Base-by-base conservation (phyloP, 176 grass and related monocot species). In the Tillandsia fasciculata region DNA sequence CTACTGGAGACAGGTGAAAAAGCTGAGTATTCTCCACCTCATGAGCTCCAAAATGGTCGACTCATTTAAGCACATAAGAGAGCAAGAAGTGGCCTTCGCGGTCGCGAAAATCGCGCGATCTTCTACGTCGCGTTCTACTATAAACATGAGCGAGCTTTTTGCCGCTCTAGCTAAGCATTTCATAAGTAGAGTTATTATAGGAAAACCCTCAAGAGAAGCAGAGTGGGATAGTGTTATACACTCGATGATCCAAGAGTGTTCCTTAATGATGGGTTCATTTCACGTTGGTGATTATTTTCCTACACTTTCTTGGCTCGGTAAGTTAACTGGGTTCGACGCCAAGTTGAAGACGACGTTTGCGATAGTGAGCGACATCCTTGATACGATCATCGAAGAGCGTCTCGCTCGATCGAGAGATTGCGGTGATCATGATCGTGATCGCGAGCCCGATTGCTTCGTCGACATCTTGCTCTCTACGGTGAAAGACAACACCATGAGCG, bases 211-310 rank as follows among this genome's bases (percentile, higher is more conserved):
- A 9, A 63, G 18, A 33, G 15, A 14, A 11, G 26, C 48, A 5
- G 1, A 7, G 5, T 63, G 70, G 70, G 53, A 11, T 0, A 17
- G 20, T 1, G 22, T 12, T 15, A 12, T 72, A 8, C 53, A 49
- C 2, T 3, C 23, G 7, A 23, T 72, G 5, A 61, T 72, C 26
- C 53, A 33, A 3, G 70, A 72, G 1, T 10, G 8, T 33, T 72
- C 70, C 8, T 0, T 0, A 2, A 42, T 52, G 53, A 9, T 63
- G 29, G 70, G 70, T 2, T 2, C 12, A 8, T 24, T 72, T 54
- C 33, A 63, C 26, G 28, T 63, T 1, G 15, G 29, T 3, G 70
- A 73, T 53, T 73, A 28, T n/a, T 73, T 73, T 17, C 70, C 54
- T 2, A 3, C 15, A 6, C 28, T 50, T 33, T 56, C 53, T 13